A percentile compares a stretch with the other conserved stretches of the same genome.
These are phyloP conservation scores for Xylaria hypoxylon DNA, from an alignment of 2,329 filamentous ascomycete species.

Conservation along the genomic window DNA sequence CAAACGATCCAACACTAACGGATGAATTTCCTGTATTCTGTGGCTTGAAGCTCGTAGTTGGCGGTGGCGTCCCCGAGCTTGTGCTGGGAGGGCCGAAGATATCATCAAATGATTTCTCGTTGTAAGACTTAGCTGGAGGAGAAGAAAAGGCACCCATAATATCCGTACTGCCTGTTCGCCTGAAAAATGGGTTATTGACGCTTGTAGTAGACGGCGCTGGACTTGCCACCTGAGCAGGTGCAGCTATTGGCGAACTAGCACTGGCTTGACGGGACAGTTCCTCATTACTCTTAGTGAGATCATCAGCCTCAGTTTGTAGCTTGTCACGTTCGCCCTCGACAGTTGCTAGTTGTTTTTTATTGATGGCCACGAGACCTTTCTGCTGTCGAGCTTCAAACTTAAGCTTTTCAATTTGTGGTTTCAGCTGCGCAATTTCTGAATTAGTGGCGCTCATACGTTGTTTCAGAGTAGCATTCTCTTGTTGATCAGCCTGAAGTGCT, in stretches of 20 bases:
- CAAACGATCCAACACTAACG: conserved; percentile 63
- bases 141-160: conserved; percentile 67
- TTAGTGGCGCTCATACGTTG: conserved; percentile 89
- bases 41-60: conserved; percentile 70
- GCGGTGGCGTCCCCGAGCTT: conserved; percentile 58
- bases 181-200: conserved; percentile 96
- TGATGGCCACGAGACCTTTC: conserved; percentile 95
- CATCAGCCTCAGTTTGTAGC: conserved; percentile 81
- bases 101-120: conserved; percentile 82
- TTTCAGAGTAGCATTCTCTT: conserved; percentile 86
- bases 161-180: conserved; percentile 72
- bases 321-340: conserved; percentile 90
- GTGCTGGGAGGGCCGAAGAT: conserved; percentile 75
- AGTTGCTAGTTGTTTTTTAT: conserved; percentile 95
- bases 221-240: conserved; percentile 69
- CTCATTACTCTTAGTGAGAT: conserved; percentile 71
- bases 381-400: conserved; percentile 93
- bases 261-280: conserved; percentile 66
- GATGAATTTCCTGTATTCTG: conserved; percentile 69
- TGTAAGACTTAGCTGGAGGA: conserved; percentile 57
- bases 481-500: conserved; percentile 85
- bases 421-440: conserved; percentile 82
- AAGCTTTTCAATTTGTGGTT: conserved; percentile 92
- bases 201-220: conserved; percentile 76
- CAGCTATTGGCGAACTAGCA: conserved; percentile 60